A percentile compares a stretch with the other conserved stretches of the same genome.
These are phyloP conservation scores for Phaseolus lunatus DNA, from an alignment of 306 rosid species.

Conservation along the genomic window DNA sequence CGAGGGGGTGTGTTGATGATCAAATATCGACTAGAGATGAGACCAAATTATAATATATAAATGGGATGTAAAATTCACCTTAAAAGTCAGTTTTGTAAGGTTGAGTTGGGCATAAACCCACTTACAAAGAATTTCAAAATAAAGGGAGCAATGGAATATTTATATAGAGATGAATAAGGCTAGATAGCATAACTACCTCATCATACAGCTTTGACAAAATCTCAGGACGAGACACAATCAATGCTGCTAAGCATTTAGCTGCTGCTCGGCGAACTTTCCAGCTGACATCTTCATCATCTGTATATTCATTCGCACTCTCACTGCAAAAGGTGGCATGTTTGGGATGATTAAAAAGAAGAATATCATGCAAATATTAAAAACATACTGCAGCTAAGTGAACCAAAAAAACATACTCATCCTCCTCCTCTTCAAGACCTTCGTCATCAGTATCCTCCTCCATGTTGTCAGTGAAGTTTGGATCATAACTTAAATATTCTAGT, in stretches of 20 bases:
- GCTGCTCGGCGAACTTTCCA: conserved; percentile 99
- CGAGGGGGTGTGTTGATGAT: too few species aligned
- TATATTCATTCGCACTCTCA: conserved; percentile 97
- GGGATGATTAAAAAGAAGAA: conserved; percentile 38
- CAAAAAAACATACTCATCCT: conserved; percentile 80
- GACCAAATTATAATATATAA: too few species aligned
- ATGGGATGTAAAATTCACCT: too few species aligned
- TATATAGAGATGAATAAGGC: conserved; percentile 1
- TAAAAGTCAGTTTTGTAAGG: too few species aligned
- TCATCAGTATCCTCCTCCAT: conserved; percentile 99
- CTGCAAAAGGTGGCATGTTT: conserved; percentile 57
- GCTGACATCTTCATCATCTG: conserved; percentile 99
- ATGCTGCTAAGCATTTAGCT: conserved; percentile 96
- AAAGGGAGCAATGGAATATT: neutral
- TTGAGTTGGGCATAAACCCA: too few species aligned
- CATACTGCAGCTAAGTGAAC: conserved; percentile 38
- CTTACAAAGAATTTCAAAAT: neutral
- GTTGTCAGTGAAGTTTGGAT: conserved; percentile 97
- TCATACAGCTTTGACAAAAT: conserved; percentile 89
- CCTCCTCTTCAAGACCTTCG: conserved; percentile 92
- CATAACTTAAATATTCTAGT: conserved; percentile 88
- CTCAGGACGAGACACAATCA: conserved; percentile 97
- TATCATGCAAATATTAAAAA: conserved; percentile 27
- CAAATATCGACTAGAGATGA: too few species aligned
- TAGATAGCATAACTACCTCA: conserved; percentile 65